Evolutionary conservation across 176 grass and related monocot species (phyloP).

Genomic region (Puccinellia tenuiflora): DNA sequence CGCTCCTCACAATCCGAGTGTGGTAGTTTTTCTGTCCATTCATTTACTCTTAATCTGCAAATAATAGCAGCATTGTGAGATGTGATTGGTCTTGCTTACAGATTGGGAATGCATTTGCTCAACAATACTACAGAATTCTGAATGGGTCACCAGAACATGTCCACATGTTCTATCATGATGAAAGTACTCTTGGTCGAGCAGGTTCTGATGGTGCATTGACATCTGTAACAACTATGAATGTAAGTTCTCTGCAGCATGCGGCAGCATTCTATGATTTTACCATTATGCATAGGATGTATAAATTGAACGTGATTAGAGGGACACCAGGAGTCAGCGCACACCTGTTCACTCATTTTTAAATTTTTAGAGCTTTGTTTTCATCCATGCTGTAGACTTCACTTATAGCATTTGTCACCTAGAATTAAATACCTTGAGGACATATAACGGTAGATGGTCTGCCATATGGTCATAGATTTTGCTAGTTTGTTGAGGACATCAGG

Average conservation of each 20-base stretch:
- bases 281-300: neutral
- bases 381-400: neutral
- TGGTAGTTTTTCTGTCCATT: conserved; percentile 16
- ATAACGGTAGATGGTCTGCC: neutral
- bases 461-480: neutral
- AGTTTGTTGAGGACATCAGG: neutral
- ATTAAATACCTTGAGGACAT: neutral
- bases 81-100: conserved; percentile 17
- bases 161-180: conserved; percentile 76
- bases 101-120: conserved; percentile 74
- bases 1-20: neutral
- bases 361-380: neutral
- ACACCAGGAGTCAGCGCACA: neutral
- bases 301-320: neutral
- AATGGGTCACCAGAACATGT: conserved; percentile 32
- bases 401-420: neutral
- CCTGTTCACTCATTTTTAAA: neutral
- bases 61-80: neutral
- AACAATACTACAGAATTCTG: conserved; percentile 76
- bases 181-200: conserved; percentile 59
- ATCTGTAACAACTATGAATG: conserved; percentile 49
- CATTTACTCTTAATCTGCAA: neutral
- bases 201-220: conserved; percentile 65
- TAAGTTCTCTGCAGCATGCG: conserved; percentile 31
- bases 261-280: neutral